phyloP scores from a whole-genome alignment of 2,329 filamentous ascomycete species.

The Sphaceloma murrayae region DNA sequence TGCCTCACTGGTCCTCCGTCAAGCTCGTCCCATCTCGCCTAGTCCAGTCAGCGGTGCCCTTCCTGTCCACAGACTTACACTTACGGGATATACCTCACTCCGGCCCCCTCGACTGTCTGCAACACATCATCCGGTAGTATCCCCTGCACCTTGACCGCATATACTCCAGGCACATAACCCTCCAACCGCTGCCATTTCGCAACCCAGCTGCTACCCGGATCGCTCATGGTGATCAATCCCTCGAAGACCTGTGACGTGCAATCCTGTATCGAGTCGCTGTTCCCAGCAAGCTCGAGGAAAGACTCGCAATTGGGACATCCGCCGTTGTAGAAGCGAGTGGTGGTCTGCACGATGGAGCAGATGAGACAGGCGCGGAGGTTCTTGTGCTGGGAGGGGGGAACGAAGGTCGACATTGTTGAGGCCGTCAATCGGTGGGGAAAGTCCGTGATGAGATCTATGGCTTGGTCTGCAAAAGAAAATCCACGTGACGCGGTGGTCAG shows the following conservation, averaged over 20 bases:
- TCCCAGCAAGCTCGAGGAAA: constrained; percentile 69
- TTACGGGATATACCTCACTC: constrained; percentile 52
- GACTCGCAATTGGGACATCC: constrained; percentile 97
- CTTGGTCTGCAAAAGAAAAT: too few species aligned
- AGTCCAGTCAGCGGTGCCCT: background rate
- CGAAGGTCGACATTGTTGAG: constrained; percentile 50
- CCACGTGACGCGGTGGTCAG: too few species aligned
- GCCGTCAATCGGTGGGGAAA: background rate
- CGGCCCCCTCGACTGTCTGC: constrained; percentile 47
- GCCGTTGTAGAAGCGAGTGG: constrained; percentile 69
- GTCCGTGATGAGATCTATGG: constrained; percentile 1
- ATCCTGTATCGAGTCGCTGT: constrained; percentile 69
- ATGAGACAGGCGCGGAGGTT: constrained; percentile 96
- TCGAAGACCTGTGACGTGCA: constrained; percentile 97
- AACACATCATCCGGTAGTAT: constrained; percentile 53
- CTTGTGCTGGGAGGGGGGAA: constrained; percentile 66
- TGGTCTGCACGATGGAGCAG: constrained; percentile 83
- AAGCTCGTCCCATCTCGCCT: constrained; percentile 15
- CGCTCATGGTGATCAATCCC: constrained; percentile 73
- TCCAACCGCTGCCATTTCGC: constrained; percentile 94
- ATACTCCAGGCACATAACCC: constrained; percentile 77
- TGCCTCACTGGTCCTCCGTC: constrained; percentile 8
- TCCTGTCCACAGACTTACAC: constrained; percentile 20
- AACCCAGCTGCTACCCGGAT: constrained; percentile 83
- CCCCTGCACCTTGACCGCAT: constrained; percentile 90